Evolutionary conservation across 768 basidiomycete genomes (phyloP).

Genomic region (Tylopilus intermedius): DNA sequence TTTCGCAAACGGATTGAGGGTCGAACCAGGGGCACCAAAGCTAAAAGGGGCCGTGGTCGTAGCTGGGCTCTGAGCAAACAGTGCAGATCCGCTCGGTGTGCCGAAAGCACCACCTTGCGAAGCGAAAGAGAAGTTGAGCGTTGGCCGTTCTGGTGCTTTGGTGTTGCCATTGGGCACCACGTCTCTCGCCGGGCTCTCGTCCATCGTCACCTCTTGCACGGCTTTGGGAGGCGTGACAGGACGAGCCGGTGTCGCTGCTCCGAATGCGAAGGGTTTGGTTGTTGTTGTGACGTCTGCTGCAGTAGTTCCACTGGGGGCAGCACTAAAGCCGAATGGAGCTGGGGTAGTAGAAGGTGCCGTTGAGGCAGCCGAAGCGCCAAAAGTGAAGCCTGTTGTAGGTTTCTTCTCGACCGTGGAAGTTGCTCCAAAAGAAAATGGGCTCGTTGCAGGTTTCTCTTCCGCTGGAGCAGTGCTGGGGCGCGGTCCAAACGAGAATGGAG

Average conservation of each 20-base stretch:
- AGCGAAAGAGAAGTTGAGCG: conserved; percentile 48
- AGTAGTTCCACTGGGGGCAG: conserved; percentile 31
- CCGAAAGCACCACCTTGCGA: conserved; percentile 39
- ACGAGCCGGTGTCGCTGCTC: conserved; percentile 38
- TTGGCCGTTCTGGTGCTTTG: conserved; percentile 38
- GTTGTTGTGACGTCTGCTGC: conserved; percentile 36
- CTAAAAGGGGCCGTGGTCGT: conserved; percentile 31
- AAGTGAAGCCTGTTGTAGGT: conserved; percentile 37
- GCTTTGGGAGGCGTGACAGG: conserved; percentile 64
- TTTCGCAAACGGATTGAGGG: conserved; percentile 46
- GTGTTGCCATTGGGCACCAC: conserved; percentile 39
- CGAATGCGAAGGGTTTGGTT: conserved; percentile 54
- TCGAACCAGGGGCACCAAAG: conserved; percentile 27
- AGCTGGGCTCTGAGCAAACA: conserved; percentile 33
- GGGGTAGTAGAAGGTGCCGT: conserved; percentile 31
- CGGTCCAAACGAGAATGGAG: conserved; percentile 44
- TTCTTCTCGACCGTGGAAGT: conserved; percentile 35
- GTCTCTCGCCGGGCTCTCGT: conserved; percentile 73
- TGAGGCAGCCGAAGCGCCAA: conserved; percentile 36
- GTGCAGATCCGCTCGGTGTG: conserved; percentile 31
- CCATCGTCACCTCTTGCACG: conserved; percentile 71
- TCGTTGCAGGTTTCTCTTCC: conserved; percentile 21
- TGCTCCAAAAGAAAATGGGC: conserved; percentile 28
- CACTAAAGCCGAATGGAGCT: conserved; percentile 45
- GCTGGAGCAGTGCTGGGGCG: conserved; percentile 19